Conservation (phyloP, 352 stramenopile species). For the Phytophthora crassamura region DNA sequence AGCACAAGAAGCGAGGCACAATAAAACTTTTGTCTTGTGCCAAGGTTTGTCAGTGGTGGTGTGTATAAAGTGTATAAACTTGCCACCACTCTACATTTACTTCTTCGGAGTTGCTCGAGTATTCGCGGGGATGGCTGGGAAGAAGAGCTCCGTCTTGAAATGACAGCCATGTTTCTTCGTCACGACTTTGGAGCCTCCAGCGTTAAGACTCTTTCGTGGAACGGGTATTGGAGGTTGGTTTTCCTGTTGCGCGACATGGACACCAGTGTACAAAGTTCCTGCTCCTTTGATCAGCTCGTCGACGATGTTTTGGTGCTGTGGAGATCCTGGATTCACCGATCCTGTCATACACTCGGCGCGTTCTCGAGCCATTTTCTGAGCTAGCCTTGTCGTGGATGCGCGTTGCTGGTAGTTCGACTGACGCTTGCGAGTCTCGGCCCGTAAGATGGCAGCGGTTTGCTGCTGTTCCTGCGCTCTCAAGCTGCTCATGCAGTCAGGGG, state of each 20-base stretch:
- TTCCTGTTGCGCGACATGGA: slow-evolving; percentile 21
- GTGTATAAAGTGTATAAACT: not conserved
- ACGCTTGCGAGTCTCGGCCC: slow-evolving; percentile 31
- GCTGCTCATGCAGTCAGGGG: slow-evolving; percentile 36
- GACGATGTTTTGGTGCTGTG: slow-evolving; percentile 38
- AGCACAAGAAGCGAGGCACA: not conserved
- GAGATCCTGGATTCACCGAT: slow-evolving; percentile 1
- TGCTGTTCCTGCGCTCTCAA: slow-evolving; percentile 39
- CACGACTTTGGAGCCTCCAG: slow-evolving; percentile 21
- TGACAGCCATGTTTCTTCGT: slow-evolving; percentile 40
- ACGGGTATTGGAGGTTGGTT: slow-evolving; percentile 2
- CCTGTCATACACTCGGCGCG: slow-evolving; percentile 16
- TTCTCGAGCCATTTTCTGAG: slow-evolving; percentile 13
- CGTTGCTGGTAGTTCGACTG: slow-evolving; percentile 21
- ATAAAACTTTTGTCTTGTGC: not conserved
- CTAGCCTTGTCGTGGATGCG: not conserved
- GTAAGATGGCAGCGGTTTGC: slow-evolving; percentile 34
- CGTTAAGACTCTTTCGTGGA: slow-evolving; percentile 5
- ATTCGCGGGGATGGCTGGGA: slow-evolving; percentile 25
- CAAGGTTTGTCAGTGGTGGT: too few relatives aligned
- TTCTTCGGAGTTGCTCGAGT: slow-evolving; percentile 16
- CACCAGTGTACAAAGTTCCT: slow-evolving; percentile 42
- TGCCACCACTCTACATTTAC: slow-evolving; percentile 1
- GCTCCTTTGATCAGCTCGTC: slow-evolving; percentile 31
- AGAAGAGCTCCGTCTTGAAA: slow-evolving; percentile 46